Conservation (phyloP, 129 eudicot species). For the Oenanthe sinensis region DNA sequence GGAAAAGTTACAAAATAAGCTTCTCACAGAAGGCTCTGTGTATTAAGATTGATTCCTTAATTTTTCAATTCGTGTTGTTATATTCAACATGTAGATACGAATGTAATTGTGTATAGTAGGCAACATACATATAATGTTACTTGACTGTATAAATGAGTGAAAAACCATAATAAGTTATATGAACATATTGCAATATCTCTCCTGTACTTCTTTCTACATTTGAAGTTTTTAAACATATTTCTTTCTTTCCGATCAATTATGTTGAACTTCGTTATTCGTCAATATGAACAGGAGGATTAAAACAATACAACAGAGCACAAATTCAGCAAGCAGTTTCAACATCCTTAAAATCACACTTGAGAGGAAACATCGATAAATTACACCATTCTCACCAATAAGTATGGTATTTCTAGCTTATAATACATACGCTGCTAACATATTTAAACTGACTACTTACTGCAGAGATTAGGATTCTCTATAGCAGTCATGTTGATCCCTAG, state of each 20-base stretch:
- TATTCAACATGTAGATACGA: background rate
- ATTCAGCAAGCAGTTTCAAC: slow-evolving; percentile 53
- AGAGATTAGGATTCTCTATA: slow-evolving; percentile 31
- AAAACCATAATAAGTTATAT: background rate
- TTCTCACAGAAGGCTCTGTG: background rate
- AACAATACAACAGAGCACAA: background rate
- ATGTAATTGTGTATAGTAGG: background rate
- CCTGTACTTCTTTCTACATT: background rate
- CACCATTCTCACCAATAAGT: background rate
- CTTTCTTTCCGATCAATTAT: slow-evolving; percentile 23
- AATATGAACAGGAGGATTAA: background rate
- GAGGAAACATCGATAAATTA: background rate
- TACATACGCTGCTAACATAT: background rate
- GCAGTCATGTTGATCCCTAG: slow-evolving; percentile 46
- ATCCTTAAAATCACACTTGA: slow-evolving; percentile 25
- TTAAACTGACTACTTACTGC: slow-evolving; percentile 24
- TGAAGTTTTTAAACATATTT: too few relatives aligned
- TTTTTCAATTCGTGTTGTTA: background rate
- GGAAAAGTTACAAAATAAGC: background rate
- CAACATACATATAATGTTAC: background rate
- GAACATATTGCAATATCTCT: background rate
- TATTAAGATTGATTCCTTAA: background rate
- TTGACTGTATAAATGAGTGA: background rate
- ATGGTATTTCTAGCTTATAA: background rate
- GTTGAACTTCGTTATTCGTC: background rate